Evolutionary conservation across 441 rosid species (phyloP).

Genomic region (Syzygium syzygioides): DNA sequence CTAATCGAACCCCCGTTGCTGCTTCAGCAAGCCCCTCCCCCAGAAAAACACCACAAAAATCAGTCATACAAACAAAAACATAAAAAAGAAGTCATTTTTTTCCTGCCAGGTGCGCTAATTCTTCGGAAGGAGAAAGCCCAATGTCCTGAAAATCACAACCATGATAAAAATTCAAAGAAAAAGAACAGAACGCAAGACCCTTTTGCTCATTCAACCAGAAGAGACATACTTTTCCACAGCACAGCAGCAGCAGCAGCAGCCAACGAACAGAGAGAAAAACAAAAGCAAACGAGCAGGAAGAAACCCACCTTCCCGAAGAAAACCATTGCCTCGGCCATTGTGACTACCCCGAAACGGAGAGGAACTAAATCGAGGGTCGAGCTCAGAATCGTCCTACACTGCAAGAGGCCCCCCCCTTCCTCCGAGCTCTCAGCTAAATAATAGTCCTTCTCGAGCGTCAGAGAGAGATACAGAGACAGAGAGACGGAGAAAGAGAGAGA

Average conservation of each 20-base stretch:
- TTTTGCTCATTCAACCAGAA: neutral
- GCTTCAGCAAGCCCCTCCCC: neutral
- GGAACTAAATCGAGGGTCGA: neutral
- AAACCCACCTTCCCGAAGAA: neutral
- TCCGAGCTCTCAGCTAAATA: neutral
- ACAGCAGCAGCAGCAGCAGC: neutral
- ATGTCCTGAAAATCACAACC: neutral
- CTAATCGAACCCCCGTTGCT: neutral
- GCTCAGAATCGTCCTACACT: neutral
- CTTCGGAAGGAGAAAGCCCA: neutral
- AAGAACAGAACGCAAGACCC: neutral
- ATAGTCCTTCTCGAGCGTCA: neutral
- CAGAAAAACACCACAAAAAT: neutral
- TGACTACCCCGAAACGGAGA: neutral
- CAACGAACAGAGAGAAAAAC: neutral
- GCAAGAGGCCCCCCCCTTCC: neutral
- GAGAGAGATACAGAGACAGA: too few relatives aligned
- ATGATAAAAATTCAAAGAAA: neutral
- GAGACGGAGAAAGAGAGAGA: neutral
- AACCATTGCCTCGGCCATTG: neutral
- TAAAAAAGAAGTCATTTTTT: neutral
- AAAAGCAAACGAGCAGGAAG: neutral
- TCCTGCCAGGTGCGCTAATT: neutral
- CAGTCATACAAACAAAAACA: neutral
- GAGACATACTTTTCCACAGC: neutral